phyloP scores from a whole-genome alignment of 2,329 filamentous ascomycete genomes.

The Verticillium longisporum region DNA sequence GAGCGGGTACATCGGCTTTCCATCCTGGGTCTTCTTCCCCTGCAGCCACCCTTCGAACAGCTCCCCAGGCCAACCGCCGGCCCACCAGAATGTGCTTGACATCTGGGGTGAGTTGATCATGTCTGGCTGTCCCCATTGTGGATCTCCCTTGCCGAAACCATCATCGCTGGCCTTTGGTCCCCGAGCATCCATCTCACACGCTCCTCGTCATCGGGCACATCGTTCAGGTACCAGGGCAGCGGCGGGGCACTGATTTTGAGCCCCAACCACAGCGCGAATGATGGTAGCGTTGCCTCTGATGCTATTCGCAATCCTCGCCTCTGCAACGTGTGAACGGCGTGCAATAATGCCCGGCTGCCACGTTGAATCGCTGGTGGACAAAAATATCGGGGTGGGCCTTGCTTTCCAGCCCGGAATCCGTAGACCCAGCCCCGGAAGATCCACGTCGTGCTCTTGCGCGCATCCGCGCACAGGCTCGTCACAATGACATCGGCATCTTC shows the following conservation, averaged over 20 bases:
- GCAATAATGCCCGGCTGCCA: slow-evolving; percentile 21
- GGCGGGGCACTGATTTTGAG: slow-evolving; percentile 29
- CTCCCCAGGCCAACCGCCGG: slow-evolving; percentile 20
- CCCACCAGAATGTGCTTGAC: slow-evolving; percentile 23
- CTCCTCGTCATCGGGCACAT: slow-evolving; percentile 15
- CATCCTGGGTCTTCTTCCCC: slow-evolving; percentile 4
- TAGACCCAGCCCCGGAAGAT: slow-evolving; percentile 22
- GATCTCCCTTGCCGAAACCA: slow-evolving; percentile 43
- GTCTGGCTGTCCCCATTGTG: neutral
- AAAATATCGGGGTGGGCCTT: slow-evolving; percentile 21
- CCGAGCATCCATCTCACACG: slow-evolving; percentile 3
- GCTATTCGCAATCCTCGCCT: slow-evolving; percentile 20
- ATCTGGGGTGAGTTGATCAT: neutral
- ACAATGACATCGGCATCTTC: slow-evolving; percentile 24
- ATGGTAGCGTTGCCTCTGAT: slow-evolving; percentile 26
- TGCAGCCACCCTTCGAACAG: slow-evolving; percentile 25
- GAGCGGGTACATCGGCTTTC: slow-evolving; percentile 14
- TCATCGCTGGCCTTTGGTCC: slow-evolving; percentile 48
- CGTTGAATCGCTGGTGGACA: slow-evolving; percentile 28
- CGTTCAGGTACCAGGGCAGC: slow-evolving; percentile 23
- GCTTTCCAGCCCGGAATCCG: slow-evolving; percentile 16
- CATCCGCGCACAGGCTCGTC: slow-evolving; percentile 22
- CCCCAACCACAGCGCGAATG: slow-evolving; percentile 29
- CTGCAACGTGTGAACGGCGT: slow-evolving; percentile 25
- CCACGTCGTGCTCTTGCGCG: slow-evolving; percentile 18